These are phyloP conservation scores for Coprinellus micaceus DNA, from an alignment of 768 basidiomycete genomes.

Conservation along the genomic window DNA sequence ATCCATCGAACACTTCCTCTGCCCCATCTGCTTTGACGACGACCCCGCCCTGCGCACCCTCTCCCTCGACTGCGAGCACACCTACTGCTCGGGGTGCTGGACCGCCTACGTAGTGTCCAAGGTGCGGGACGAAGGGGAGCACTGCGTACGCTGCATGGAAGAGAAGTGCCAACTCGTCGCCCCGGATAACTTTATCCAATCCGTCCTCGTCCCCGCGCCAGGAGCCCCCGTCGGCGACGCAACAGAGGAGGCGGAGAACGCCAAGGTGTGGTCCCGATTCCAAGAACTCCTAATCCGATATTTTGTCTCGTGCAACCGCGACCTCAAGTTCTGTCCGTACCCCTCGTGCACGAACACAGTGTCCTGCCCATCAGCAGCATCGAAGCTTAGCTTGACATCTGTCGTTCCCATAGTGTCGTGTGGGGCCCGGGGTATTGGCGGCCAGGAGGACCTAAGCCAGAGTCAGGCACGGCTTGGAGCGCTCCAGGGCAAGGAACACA, in stretches of 20 bases:
- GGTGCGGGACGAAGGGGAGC: constrained; percentile 78
- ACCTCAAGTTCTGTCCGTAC: constrained; percentile 92
- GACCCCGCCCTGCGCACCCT: constrained; percentile 54
- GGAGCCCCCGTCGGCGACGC: constrained; percentile 22
- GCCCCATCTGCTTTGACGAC: constrained; percentile 93
- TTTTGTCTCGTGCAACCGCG: constrained; percentile 80
- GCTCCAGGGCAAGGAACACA: constrained; percentile 51
- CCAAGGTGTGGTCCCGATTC: constrained; percentile 62
- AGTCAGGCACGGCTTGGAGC: constrained; percentile 23
- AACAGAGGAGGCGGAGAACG: constrained; percentile 37
- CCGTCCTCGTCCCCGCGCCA: constrained; percentile 42
- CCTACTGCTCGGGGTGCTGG: constrained; percentile 86
- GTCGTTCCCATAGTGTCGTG: constrained; percentile 90
- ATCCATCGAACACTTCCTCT: constrained; percentile 61
- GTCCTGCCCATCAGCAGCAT: constrained; percentile 78
- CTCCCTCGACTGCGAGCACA: constrained; percentile 77
- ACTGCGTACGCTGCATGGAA: constrained; percentile 73
- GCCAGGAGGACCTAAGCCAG: constrained; percentile 31
- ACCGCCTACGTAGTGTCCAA: constrained; percentile 73
- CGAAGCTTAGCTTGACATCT: constrained; percentile 66
- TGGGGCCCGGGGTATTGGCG: constrained; percentile 53
- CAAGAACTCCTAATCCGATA: constrained; percentile 85
- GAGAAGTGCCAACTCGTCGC: constrained; percentile 67
- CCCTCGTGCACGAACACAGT: constrained; percentile 94
- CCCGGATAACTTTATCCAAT: constrained; percentile 58